phyloP scores from a whole-genome alignment of 345 rosid genomes.

The Hirschfeldia incana region DNA sequence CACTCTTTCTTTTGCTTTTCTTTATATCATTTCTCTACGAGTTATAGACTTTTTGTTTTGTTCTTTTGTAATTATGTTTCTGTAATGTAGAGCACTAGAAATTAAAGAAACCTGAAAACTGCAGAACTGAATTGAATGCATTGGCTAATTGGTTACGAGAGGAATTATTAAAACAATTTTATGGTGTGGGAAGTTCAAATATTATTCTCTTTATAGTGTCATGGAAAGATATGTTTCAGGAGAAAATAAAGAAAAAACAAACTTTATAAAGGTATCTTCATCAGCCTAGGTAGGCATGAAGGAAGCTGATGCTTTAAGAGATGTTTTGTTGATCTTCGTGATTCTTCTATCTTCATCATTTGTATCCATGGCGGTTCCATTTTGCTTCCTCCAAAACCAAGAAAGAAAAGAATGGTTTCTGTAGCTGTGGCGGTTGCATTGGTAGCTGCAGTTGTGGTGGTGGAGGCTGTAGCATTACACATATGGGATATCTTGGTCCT shows the following conservation, averaged over 20 bases:
- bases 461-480: neutral
- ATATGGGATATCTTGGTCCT: neutral
- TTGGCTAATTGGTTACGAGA: neutral
- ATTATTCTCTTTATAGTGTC: neutral
- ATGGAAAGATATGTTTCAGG: constrained; percentile 13
- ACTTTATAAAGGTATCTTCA: neutral
- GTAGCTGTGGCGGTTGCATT: neutral
- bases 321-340: constrained; percentile 14
- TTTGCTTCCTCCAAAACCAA: constrained; percentile 4
- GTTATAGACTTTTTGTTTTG: neutral
- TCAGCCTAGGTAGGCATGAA: constrained; percentile 4
- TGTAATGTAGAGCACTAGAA: constrained; percentile 16
- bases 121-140: constrained; percentile 6
- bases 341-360: neutral
- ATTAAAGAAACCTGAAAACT: constrained; percentile 20
- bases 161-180: neutral
- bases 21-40: constrained; percentile 5
- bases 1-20: neutral
- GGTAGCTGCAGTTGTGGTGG: neutral
- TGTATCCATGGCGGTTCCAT: constrained; percentile 13
- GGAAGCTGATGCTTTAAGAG: neutral
- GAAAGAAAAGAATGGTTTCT: neutral
- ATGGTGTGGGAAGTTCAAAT: neutral
- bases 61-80: constrained; percentile 16
- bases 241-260: neutral